Evolutionary conservation across 139 green algal genomes (phyloP), one percentile per base, ranked within the genome.

Genomic region (Chlamydomonas incerta): DNA sequence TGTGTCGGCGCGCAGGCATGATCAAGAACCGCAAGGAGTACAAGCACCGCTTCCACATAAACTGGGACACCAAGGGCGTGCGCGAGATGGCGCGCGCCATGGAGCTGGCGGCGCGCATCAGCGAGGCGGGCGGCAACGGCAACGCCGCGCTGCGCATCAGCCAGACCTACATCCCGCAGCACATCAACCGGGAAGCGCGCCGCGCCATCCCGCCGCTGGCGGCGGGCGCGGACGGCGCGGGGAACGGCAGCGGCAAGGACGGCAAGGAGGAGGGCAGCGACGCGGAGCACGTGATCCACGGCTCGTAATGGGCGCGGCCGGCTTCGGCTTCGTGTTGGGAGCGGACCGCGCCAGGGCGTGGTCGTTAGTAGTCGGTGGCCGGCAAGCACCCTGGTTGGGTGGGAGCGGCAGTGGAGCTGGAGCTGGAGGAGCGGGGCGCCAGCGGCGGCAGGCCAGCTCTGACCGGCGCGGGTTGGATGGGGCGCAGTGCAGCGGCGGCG

Each of bases 41-140:
- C 60, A 89, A 89, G 81, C 88, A 92, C 70, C 79, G 82, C n/a
- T 93, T 93, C 86, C 75, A 81, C 50, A 88, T 93, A 46, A 77
- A 75, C 26, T 93, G 90, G 69, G 90, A 93, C 47, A 87, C 88
- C 21, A 86, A 86, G 74, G 90, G 90, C 55, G 86, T 90, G 41
- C 83, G 90, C 4, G 90, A 93, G 65, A 90, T 90, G 86, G 86
- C 80, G 47, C 74, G 88, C 67, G 90, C 90, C 3, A 85, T 93
- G 82, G 90, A 93, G 82, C 88, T 93, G 35, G 90, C 90, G 52
- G 88, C 87, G 9, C 87, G 90, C 82, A 87, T 93, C 77, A 85
- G 85, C 0, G 90, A 93, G 82, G 76, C 26, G 31, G 83, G 76
- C 33, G 60, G 62, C 1, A 50, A 72, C 33, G 72, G 77, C 57